Evolutionary conservation across 805 yeast genomes (phyloP).

Genomic region (Kuraishia piskuri): DNA sequence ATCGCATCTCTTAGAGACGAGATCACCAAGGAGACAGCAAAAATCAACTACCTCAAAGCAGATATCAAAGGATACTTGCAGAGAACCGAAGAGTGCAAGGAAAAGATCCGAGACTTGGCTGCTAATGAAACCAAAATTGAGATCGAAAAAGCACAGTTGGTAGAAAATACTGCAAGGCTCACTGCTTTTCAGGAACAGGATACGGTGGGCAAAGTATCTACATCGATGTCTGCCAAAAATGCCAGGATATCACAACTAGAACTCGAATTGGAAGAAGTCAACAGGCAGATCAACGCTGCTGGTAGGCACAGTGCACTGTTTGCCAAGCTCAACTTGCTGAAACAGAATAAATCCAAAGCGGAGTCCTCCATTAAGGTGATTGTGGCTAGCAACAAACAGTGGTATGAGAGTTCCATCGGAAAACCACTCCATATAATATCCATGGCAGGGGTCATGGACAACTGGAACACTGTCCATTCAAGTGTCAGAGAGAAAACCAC

Average conservation of each 20-base stretch:
- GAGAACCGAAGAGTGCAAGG: constrained; percentile 28
- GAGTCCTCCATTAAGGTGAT: constrained; percentile 9
- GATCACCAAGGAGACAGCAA: constrained; percentile 34
- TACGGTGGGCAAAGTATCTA: constrained; percentile 20
- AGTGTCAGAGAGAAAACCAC: constrained; percentile 4
- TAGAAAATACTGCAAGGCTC: constrained; percentile 27
- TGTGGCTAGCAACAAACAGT: constrained; percentile 7
- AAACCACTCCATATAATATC: background rate
- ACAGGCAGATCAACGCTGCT: constrained; percentile 38
- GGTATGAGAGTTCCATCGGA: background rate
- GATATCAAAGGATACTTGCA: constrained; percentile 29
- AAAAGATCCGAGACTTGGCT: constrained; percentile 27
- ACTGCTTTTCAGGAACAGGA: constrained; percentile 18
- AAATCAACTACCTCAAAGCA: constrained; percentile 26
- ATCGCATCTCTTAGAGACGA: constrained; percentile 18
- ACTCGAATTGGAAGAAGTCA: constrained; percentile 41
- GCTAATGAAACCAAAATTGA: constrained; percentile 39
- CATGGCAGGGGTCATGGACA: background rate
- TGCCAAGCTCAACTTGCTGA: constrained; percentile 41
- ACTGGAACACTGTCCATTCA: background rate
- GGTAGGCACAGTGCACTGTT: constrained; percentile 51
- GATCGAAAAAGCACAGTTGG: constrained; percentile 33
- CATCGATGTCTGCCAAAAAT: constrained; percentile 29
- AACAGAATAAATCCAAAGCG: constrained; percentile 25
- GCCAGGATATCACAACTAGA: constrained; percentile 27